Evolutionary conservation across 2,329 filamentous ascomycete species (phyloP).

Genomic region (Pleomassaria siparia): DNA sequence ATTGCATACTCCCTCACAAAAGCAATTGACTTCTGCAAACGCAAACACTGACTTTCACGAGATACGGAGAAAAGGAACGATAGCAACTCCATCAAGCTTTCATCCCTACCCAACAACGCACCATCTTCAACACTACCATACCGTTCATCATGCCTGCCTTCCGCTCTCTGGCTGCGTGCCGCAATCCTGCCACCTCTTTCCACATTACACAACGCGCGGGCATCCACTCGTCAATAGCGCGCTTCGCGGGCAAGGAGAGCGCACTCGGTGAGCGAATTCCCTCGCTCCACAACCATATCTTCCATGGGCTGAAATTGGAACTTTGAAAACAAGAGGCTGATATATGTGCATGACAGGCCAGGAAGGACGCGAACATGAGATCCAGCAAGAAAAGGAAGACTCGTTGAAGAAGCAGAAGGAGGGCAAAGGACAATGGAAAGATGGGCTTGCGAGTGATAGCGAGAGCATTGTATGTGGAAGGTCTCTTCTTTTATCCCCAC

Average conservation of each 20-base stretch:
- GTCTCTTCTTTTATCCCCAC: no score
- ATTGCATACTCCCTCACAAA: no score
- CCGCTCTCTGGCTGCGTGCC: conserved; percentile 34
- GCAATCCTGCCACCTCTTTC: conserved; percentile 26
- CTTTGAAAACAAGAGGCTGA: not conserved
- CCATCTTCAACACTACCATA: not conserved
- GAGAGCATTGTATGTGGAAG: conserved; percentile 44
- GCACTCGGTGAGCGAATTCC: conserved; percentile 44
- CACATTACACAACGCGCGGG: conserved; percentile 36
- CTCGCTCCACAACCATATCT: not conserved
- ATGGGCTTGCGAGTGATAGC: conserved; percentile 46
- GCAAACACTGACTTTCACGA: no score
- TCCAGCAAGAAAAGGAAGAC: conserved; percentile 48
- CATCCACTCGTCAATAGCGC: conserved; percentile 43
- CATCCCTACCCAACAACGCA: not conserved
- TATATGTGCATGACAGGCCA: conserved; percentile 18
- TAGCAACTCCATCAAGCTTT: not conserved
- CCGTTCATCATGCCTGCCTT: conserved; percentile 31
- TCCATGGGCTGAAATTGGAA: no score
- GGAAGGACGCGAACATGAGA: conserved; percentile 41
- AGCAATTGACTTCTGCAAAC: not conserved
- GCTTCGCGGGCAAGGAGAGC: conserved; percentile 47
- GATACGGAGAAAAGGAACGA: no score
- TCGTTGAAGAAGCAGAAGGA: conserved; percentile 47
- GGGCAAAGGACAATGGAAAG: conserved; percentile 48